Evolutionary conservation across 2,329 filamentous ascomycete species (phyloP).

Genomic region (Fusarium caatingaense): DNA sequence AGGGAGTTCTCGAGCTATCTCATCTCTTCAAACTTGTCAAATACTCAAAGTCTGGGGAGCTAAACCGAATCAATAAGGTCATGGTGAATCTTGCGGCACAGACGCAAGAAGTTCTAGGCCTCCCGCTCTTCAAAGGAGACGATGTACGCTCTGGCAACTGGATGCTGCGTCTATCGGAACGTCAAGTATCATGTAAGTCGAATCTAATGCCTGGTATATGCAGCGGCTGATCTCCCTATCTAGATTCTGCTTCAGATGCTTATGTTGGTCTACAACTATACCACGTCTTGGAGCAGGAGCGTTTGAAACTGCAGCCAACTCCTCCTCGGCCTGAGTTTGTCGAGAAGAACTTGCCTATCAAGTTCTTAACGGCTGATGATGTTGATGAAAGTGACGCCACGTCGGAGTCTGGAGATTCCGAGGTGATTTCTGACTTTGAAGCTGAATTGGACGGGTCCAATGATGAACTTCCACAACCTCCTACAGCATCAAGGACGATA

Average conservation of each 20-base stretch:
- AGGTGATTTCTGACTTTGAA: conserved; percentile 27
- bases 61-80: conserved; percentile 71
- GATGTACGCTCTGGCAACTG: conserved; percentile 81
- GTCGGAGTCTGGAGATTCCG: conserved; percentile 44
- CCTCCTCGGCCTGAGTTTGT: conserved; percentile 77
- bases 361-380: conserved; percentile 53
- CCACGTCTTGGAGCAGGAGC: conserved; percentile 74
- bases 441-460: background rate
- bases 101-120: conserved; percentile 74
- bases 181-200: conserved; percentile 76
- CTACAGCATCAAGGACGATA: background rate
- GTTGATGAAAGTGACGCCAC: conserved; percentile 49
- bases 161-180: conserved; percentile 68
- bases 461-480: background rate
- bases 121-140: conserved; percentile 80
- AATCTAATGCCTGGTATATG: background rate
- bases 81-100: conserved; percentile 75
- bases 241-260: conserved; percentile 83
- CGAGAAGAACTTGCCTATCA: conserved; percentile 74
- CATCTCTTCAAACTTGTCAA: conserved; percentile 84
- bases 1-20: conserved; percentile 82
- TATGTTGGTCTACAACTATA: conserved; percentile 84
- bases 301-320: conserved; percentile 72
- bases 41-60: conserved; percentile 64
- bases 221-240: conserved; percentile 4